A percentile compares a stretch with the other conserved stretches of the same genome.
Conservation (phyloP, 2,329 filamentous ascomycete species). For the Venturia effusa region DNA sequence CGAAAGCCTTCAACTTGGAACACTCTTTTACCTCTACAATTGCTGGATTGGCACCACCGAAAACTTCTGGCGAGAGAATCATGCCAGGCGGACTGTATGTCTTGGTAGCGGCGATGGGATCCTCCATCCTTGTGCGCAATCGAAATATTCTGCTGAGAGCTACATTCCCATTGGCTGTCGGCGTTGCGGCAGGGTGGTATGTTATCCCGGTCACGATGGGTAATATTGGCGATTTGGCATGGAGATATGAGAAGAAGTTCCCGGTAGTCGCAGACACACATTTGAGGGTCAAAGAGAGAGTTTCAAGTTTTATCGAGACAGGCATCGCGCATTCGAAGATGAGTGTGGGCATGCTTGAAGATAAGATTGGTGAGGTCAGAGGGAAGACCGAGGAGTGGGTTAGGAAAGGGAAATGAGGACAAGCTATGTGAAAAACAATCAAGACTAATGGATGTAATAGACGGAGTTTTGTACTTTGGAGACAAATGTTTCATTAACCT, state of each 20-base stretch:
- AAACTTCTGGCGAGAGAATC: slow-evolving; percentile 76
- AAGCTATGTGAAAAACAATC: neutral
- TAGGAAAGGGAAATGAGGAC: slow-evolving; percentile 53
- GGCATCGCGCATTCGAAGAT: slow-evolving; percentile 64
- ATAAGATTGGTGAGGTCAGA: slow-evolving; percentile 65
- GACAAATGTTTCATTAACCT: neutral
- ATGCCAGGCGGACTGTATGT: slow-evolving; percentile 89
- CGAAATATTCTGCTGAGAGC: slow-evolving; percentile 74
- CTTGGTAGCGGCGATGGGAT: slow-evolving; percentile 87
- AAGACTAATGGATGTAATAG: neutral
- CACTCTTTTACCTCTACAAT: slow-evolving; percentile 82
- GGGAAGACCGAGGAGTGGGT: slow-evolving; percentile 82
- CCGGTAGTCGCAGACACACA: slow-evolving; percentile 77
- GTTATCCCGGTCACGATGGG: slow-evolving; percentile 81
- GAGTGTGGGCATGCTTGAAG: slow-evolving; percentile 62
- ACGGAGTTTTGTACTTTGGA: neutral
- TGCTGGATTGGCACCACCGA: slow-evolving; percentile 75
- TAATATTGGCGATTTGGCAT: slow-evolving; percentile 76
- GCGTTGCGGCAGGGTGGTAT: slow-evolving; percentile 70
- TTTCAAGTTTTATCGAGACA: slow-evolving; percentile 60
- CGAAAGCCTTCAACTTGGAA: slow-evolving; percentile 73
- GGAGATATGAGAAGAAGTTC: slow-evolving; percentile 86
- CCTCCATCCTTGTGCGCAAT: slow-evolving; percentile 81
- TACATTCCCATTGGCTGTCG: slow-evolving; percentile 65
- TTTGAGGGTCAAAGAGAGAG: slow-evolving; percentile 55